Evolutionary conservation across 768 basidiomycete genomes (phyloP).

Genomic region (Scleroderma bovista): DNA sequence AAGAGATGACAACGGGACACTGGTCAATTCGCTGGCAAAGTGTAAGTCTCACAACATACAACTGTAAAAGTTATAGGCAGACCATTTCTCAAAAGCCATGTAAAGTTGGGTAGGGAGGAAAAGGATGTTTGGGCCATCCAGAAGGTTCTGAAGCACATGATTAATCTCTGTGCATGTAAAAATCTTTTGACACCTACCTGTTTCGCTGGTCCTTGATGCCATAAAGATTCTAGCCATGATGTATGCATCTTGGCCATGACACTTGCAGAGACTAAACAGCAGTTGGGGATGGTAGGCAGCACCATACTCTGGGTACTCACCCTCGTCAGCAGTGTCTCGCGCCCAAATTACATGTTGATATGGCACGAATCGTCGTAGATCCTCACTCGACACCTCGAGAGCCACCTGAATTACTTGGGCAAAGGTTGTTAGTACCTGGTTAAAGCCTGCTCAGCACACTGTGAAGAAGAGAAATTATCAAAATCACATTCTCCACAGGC

Average conservation of each 20-base stretch:
- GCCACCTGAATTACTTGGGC: conserved; percentile 38
- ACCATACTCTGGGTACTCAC: conserved; percentile 28
- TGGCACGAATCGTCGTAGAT: conserved; percentile 42
- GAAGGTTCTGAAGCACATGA: conserved; percentile 9
- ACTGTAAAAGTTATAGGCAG: conserved; percentile 7
- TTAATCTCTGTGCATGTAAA: conserved; percentile 3
- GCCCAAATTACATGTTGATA: conserved; percentile 59
- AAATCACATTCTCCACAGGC: conserved; percentile 14
- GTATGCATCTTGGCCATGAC: conserved; percentile 33
- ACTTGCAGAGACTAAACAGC: conserved; percentile 27
- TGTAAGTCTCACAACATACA: neutral
- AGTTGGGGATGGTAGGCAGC: neutral
- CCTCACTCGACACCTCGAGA: conserved; percentile 25
- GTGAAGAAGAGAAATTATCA: neutral
- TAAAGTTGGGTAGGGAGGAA: conserved; percentile 40
- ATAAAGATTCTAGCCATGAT: conserved; percentile 49
- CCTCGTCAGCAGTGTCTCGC: conserved; percentile 29
- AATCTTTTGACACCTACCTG: conserved; percentile 4
- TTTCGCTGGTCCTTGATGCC: conserved; percentile 25
- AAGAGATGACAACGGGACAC: conserved; percentile 36
- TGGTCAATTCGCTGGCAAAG: conserved; percentile 35
- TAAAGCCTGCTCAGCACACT: neutral
- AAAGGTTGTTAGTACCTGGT: conserved; percentile 17
- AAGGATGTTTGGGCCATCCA: conserved; percentile 36
- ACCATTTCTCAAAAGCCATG: conserved; percentile 38